Conservation (phyloP, 2,329 filamentous ascomycete genomes). For the Trichoderma sp. region DNA sequence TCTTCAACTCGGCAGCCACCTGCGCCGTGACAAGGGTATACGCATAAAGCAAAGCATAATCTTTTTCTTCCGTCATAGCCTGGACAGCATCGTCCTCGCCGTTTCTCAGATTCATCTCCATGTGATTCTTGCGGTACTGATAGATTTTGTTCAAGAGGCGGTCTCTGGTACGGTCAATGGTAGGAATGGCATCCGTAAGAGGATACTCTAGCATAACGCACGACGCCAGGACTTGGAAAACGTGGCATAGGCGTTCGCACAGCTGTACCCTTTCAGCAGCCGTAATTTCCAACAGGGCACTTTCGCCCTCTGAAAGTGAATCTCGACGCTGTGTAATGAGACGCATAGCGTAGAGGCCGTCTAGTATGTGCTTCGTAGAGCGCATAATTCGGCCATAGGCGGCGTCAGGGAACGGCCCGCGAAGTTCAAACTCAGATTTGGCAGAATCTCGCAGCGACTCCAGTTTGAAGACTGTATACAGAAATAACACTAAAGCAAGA, state of each 20-base stretch:
- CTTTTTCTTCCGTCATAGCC: conserved; percentile 64
- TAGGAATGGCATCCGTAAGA: conserved; percentile 83
- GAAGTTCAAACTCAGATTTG: conserved; percentile 83
- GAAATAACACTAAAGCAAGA: not conserved
- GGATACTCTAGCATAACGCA: conserved; percentile 95
- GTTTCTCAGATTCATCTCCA: conserved; percentile 33
- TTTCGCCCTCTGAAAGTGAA: conserved; percentile 77
- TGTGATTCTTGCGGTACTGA: conserved; percentile 74
- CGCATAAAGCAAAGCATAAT: conserved; percentile 91
- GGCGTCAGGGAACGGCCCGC: conserved; percentile 79
- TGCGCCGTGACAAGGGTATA: conserved; percentile 74
- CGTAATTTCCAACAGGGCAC: conserved; percentile 77
- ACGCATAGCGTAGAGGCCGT: conserved; percentile 96
- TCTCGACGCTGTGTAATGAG: conserved; percentile 76
- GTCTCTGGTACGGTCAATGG: conserved; percentile 77
- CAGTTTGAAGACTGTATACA: conserved; percentile 59
- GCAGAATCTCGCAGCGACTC: conserved; percentile 73
- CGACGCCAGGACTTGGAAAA: conserved; percentile 82
- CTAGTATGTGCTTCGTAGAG: conserved; percentile 80
- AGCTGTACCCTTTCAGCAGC: conserved; percentile 75
- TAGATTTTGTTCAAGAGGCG: conserved; percentile 84
- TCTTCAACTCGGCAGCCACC: conserved; percentile 64
- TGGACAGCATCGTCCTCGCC: conserved; percentile 30
- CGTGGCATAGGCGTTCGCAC: conserved; percentile 86
- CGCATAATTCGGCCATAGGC: conserved; percentile 74